Percentiles rank a stretch among this genome's conserved stretches.
Evolutionary conservation across 805 yeast species (phyloP).

Genomic region (Ogataea haglerorum): DNA sequence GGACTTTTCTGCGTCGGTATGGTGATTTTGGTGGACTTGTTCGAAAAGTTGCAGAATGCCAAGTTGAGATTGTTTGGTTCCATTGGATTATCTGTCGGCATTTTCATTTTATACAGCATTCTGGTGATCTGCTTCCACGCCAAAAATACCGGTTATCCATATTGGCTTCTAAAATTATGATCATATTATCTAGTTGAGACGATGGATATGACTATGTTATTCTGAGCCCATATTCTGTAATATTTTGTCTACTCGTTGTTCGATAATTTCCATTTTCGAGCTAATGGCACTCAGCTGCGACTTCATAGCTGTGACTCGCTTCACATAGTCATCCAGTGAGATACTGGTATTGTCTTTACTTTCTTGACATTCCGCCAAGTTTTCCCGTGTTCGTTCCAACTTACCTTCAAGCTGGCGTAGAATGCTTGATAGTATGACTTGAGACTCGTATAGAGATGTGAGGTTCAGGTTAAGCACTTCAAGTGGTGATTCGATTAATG

Average conservation of each 20-base stretch:
- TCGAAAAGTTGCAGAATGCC: conserved; percentile 46
- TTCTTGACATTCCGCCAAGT: conserved; percentile 8
- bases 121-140: conserved; percentile 61
- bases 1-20: conserved; percentile 62
- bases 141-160: conserved; percentile 80
- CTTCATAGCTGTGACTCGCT: conserved; percentile 26
- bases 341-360: conserved; percentile 2
- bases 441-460: conserved; percentile 54
- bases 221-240: conserved; percentile 14
- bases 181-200: conserved; percentile 18
- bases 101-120: conserved; percentile 60
- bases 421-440: conserved; percentile 48
- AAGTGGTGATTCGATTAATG: conserved; percentile 50
- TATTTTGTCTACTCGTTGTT: conserved; percentile 33
- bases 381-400: conserved; percentile 21
- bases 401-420: conserved; percentile 39
- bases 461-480: conserved; percentile 49
- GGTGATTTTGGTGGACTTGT: conserved; percentile 55
- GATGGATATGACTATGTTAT: conserved; percentile 6
- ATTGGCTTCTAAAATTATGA: conserved; percentile 38
- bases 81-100: conserved; percentile 37
- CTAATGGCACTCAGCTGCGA: conserved; percentile 24
- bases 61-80: conserved; percentile 50
- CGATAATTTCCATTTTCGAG: conserved; percentile 35
- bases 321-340: conserved; percentile 17